Evolutionary conservation across 495 filamentous ascomycete species (phyloP).

Genomic region (Evernia prunastri): DNA sequence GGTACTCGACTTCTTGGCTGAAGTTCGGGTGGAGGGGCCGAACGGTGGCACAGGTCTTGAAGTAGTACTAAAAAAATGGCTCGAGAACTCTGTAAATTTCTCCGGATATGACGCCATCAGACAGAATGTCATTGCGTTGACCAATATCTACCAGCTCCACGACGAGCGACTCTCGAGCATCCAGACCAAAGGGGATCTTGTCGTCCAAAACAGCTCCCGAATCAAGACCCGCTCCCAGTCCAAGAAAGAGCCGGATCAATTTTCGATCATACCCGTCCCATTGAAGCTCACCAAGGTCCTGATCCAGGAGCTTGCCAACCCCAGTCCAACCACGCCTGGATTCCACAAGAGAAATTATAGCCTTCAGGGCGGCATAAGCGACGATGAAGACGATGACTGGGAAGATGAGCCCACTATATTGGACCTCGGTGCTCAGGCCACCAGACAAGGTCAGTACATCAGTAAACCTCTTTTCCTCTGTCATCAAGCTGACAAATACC

Average conservation of each 20-base stretch:
- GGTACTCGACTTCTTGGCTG: slow-evolving; percentile 82
- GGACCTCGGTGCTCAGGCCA: slow-evolving; percentile 63
- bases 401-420: slow-evolving; percentile 75
- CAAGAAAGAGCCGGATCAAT: slow-evolving; percentile 78
- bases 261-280: slow-evolving; percentile 77
- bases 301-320: slow-evolving; percentile 68
- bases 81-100: slow-evolving; percentile 93
- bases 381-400: slow-evolving; percentile 79
- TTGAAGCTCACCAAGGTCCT: slow-evolving; percentile 96
- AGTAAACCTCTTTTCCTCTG: not conserved
- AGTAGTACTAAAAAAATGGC: slow-evolving; percentile 88
- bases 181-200: slow-evolving; percentile 83
- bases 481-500: not conserved
- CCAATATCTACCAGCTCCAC: slow-evolving; percentile 78
- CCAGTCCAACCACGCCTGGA: slow-evolving; percentile 41
- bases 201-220: slow-evolving; percentile 69
- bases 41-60: slow-evolving; percentile 65
- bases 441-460: slow-evolving; percentile 24
- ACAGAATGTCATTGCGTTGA: slow-evolving; percentile 90
- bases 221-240: slow-evolving; percentile 91
- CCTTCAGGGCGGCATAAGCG: slow-evolving; percentile 32
- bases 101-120: slow-evolving; percentile 94
- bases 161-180: slow-evolving; percentile 75
- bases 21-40: slow-evolving; percentile 62
- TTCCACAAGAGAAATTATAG: slow-evolving; percentile 36